Conservation (phyloP, 148 eudicot species). For the Fagopyrum esculentum region DNA sequence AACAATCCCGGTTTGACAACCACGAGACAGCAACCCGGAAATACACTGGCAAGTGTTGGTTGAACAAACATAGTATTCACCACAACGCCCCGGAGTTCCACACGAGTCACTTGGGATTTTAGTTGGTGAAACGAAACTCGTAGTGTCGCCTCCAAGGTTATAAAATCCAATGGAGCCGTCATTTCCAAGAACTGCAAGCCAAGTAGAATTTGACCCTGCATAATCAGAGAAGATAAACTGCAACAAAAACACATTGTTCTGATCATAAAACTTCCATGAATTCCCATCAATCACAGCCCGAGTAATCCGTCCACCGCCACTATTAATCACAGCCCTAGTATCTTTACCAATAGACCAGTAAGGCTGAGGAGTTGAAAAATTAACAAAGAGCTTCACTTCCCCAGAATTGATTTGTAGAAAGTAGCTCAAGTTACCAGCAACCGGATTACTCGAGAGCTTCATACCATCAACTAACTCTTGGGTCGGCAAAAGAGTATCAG, state of each 20-base stretch:
- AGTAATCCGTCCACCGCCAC: slow-evolving; percentile 35
- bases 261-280: slow-evolving; percentile 85
- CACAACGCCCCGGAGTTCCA: slow-evolving; percentile 64
- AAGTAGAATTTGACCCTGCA: slow-evolving; percentile 41
- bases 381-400: slow-evolving; percentile 55
- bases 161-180: slow-evolving; percentile 60
- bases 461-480: slow-evolving; percentile 60
- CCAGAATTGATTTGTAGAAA: slow-evolving; percentile 60
- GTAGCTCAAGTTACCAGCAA: slow-evolving; percentile 42
- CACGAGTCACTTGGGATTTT: slow-evolving; percentile 62
- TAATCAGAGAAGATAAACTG: slow-evolving; percentile 41
- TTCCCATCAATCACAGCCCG: slow-evolving; percentile 34
- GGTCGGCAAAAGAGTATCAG: slow-evolving; percentile 64
- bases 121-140: slow-evolving; percentile 19
- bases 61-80: slow-evolving; percentile 46
- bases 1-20: slow-evolving; percentile 37
- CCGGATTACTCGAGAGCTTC: slow-evolving; percentile 49
- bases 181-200: slow-evolving; percentile 54
- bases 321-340: slow-evolving; percentile 43
- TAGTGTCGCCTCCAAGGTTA: slow-evolving; percentile 29
- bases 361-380: slow-evolving; percentile 57
- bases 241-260: slow-evolving; percentile 35
- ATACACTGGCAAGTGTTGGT: slow-evolving; percentile 66
- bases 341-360: slow-evolving; percentile 74
- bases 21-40: slow-evolving; percentile 26